Evolutionary conservation across 2,329 filamentous ascomycete genomes (phyloP), one percentile per base, ranked within the genome.

Genomic region (Penicillium concentricum): DNA sequence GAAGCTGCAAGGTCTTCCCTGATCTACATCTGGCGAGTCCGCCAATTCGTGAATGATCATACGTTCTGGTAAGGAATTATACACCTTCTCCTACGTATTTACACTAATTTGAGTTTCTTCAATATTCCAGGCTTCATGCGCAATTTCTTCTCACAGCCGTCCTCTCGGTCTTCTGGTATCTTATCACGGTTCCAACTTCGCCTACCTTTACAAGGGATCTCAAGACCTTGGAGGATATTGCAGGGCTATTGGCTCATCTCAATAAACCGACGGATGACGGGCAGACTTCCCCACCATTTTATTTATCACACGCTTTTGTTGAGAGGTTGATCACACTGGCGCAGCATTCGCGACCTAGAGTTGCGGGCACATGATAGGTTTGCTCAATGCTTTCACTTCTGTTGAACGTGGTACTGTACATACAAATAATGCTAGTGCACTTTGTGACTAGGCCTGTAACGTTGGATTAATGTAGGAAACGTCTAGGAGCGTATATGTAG

Each of bases 111-210:
- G 3, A 4, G 16, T 5, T 22, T 50, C 5, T 37, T 22, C 10
- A 2, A 8, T n/a, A 1, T 15, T 32, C 3, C 10, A 68, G 66
- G 66, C 57, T 68, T 20, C 62, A 66, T 18, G 62, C 66, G 16
- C 64, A 68, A 24, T 67, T 65, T 20, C 24, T 67, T 5, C 44
- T 68, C 5, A 62, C 64, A 0, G 60, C 65, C 7, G 53, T 67
- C 13, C 28, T 67, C 13, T 64, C 62, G 0, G 56, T 68, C 26
- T 67, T 67, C 41, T 58, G 56, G 41, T 62, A 63, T 45, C 58
- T 68, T 7, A 63, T 67, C 28, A 58, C 55, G 10, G 41, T 47
- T 16, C 61, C 65, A 2, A 28, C 42, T 10, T 53, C 60, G n/a
- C 5, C 52, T 6, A 62, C 50, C 1, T 62, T 64, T 22, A 41